These are phyloP conservation scores for Poa pratensis DNA, from an alignment of 176 grass and related monocot species.

Conservation along the genomic window DNA sequence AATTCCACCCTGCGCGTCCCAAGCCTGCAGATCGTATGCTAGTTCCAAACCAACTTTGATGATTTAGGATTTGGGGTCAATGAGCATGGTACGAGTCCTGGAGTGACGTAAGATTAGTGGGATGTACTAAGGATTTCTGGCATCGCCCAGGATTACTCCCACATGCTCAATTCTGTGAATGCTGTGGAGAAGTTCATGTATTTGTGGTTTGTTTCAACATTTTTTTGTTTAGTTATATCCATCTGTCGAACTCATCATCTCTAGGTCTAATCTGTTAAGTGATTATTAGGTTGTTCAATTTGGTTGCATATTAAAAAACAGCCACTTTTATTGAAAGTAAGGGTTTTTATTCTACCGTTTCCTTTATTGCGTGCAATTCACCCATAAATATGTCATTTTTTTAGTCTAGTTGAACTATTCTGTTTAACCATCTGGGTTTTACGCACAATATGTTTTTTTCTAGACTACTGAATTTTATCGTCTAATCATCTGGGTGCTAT, in stretches of 20 bases:
- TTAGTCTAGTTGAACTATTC: background rate
- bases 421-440: background rate
- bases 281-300: background rate
- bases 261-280: slow-evolving; percentile 11
- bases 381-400: background rate
- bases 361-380: background rate
- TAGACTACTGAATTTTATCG: background rate
- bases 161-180: background rate
- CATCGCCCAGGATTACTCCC: background rate
- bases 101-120: background rate
- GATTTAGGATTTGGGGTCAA: background rate
- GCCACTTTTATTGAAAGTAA: background rate
- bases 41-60: background rate
- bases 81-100: background rate
- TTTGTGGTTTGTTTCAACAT: background rate
- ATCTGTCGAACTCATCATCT: background rate
- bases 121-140: background rate
- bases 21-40: background rate
- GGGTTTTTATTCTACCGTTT: background rate
- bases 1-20: background rate
- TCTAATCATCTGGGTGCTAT: slow-evolving; percentile 4
- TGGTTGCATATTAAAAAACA: background rate
- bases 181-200: background rate
- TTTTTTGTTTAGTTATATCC: background rate
- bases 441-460: background rate